Base-by-base conservation (phyloP, 805 yeast species). In the Wickerhamiella dianesei region DNA sequence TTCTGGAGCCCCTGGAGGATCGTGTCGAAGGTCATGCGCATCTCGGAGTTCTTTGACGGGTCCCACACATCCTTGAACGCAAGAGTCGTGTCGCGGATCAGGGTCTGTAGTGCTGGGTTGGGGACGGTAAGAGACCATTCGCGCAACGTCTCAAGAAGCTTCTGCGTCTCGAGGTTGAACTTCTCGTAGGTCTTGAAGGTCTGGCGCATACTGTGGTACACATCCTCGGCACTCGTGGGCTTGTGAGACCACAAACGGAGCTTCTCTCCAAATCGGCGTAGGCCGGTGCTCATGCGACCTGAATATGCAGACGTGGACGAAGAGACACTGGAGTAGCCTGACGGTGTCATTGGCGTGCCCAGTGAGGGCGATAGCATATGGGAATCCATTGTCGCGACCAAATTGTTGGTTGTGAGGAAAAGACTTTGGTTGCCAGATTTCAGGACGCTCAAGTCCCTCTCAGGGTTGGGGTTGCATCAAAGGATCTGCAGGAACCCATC, bases 71-170 rank as follows among this genome's bases (percentile, higher is more conserved):
- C 9, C 32, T 25, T 25, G 32, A 25, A 12, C 9, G 32, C 32
- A 12, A 25, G 32, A 12, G 32, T 25, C 9, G 32, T 25, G 32
- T 25, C 41, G 41, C n/a, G 41, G 9, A 39, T 22, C 8, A 39
- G 25, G 8, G 6, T 22, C 41, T 18, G 14, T n/a, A 39, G 25
- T 20, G n/a, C 41, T 5, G 25, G 21, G 17, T 18, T 20, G n/a
- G 41, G 64, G 4, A 50, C 41, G 39, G 37, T 44, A 16, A 47
- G 50, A 1, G 56, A 41, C 62, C 62, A 59, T 1, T 45, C 40
- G 3, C 20, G 35, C 40, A 58, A 9, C 22, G 51, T 43, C 9
- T 48, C 53, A 9, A 41, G 37, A 17, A 54, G 51, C 1, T 12
- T 22, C 18, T 22, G 19, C 21, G 50, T 49, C 29, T 47, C 48